Evolutionary conservation across 2,329 filamentous ascomycete species (phyloP).

Genomic region (Claviceps paspali): DNA sequence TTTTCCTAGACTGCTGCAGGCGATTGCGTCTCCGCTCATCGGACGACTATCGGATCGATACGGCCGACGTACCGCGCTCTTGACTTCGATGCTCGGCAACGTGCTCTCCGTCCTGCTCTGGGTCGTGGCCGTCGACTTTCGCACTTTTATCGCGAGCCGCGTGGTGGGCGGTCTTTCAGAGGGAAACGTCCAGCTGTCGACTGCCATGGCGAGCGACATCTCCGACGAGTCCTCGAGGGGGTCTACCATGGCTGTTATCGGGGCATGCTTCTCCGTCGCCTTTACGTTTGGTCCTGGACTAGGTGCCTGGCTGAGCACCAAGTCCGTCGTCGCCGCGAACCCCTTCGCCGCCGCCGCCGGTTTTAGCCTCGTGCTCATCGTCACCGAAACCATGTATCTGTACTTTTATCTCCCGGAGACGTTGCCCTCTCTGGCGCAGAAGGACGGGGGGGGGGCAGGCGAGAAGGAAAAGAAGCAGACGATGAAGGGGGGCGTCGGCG

Average conservation of each 20-base stretch:
- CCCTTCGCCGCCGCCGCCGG: conserved; percentile 88
- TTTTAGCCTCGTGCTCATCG: conserved; percentile 70
- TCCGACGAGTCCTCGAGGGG: conserved; percentile 73
- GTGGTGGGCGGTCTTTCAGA: conserved; percentile 88
- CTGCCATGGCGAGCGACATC: conserved; percentile 92
- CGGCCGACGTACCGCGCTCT: conserved; percentile 72
- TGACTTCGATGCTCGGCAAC: conserved; percentile 87
- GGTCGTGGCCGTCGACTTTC: conserved; percentile 86
- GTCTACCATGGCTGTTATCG: conserved; percentile 89
- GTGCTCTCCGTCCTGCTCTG: conserved; percentile 86
- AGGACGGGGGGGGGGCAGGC: conserved; percentile 14
- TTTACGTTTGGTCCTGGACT: conserved; percentile 93
- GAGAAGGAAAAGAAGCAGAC: conserved; percentile 10
- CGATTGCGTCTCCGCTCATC: conserved; percentile 81
- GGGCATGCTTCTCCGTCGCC: conserved; percentile 89
- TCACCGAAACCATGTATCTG: conserved; percentile 76
- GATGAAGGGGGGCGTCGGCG: conserved; percentile 3
- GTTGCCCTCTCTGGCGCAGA: conserved; percentile 41
- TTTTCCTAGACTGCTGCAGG: conserved; percentile 59
- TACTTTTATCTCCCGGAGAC: conserved; percentile 82
- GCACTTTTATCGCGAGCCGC: conserved; percentile 87
- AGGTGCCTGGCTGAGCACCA: conserved; percentile 68
- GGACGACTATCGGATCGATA: conserved; percentile 76
- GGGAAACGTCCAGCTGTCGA: conserved; percentile 91
- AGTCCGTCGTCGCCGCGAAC: conserved; percentile 68